Base-by-base conservation (phyloP, 2,329 filamentous ascomycete genomes). In the Colletotrichum sp. region DNA sequence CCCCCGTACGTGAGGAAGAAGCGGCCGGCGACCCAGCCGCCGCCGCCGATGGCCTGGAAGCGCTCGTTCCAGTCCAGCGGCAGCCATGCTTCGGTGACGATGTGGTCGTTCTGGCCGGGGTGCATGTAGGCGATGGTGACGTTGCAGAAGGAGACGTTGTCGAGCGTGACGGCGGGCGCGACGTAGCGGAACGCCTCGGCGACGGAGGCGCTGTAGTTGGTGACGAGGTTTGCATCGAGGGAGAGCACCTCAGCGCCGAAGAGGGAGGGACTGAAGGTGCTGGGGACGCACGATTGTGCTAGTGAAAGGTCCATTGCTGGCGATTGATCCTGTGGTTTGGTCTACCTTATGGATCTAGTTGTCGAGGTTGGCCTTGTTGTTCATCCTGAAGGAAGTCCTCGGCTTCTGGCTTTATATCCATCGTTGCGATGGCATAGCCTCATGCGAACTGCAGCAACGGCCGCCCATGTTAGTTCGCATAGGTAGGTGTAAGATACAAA, bases 21-120 rank as follows among this genome's bases (percentile, higher is more conserved):
- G 16, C 72, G 67, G 12, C 82, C 81, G 2, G 83, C 80, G 16
- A 69, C 67, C 64, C 71, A 83, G 3, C 82, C 83, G 10, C 81
- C 82, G 12, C 83, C 82, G 2, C 83, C 82, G 16, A 82, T 66
- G 4, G 78, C 81, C 57, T 81, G 78, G 15, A 83, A 77, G 7
- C 83, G 78, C 1, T 78, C 78, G 60, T 84, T 84, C 81, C 82
- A 84, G 7, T 66, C 32, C 1, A 77, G 26, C 8, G 81, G 81
- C 5, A 83, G 77, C 78, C 79, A 82, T 12, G 79, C 73, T 38
- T 80, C 77, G 10, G 81, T 75, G 28, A 69, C 28, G 24, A 83
- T 69, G 12, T n/a, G 66, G 64, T 83, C 81, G 21, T 74, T 74
- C 24, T 74, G 70, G 21, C 78, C 71, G 6, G 64, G 64, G 13